These are phyloP conservation scores for Neofusicoccum kwambonambiense DNA, from an alignment of 2,329 filamentous ascomycete species.

Conservation along the genomic window DNA sequence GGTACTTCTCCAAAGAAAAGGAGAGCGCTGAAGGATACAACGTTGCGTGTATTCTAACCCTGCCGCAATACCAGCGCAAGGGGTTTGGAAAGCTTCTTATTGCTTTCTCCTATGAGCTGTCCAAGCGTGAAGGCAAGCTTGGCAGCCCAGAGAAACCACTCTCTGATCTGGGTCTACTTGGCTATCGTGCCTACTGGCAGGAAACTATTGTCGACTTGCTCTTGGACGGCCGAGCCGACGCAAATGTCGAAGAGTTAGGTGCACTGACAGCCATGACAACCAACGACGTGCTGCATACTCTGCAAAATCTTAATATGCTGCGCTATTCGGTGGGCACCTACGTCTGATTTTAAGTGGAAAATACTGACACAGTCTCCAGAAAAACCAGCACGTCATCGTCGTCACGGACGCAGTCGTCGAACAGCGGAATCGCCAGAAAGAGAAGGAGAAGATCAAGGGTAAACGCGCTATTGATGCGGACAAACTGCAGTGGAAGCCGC, in stretches of 20 bases:
- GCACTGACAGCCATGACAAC: conserved; percentile 88
- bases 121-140: conserved; percentile 90
- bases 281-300: conserved; percentile 89
- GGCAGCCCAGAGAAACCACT: conserved; percentile 96
- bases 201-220: conserved; percentile 89
- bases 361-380: conserved; percentile 39
- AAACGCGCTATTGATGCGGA: conserved; percentile 74
- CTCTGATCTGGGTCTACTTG: conserved; percentile 86
- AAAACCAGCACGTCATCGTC: conserved; percentile 95
- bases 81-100: conserved; percentile 92
- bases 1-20: conserved; percentile 99
- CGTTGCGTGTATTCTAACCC: conserved; percentile 92
- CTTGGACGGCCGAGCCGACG: conserved; percentile 65
- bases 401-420: conserved; percentile 78
- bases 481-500: conserved; percentile 90
- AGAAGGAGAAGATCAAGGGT: conserved; percentile 77
- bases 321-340: conserved; percentile 66
- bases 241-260: conserved; percentile 84
- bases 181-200: conserved; percentile 97
- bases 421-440: conserved; percentile 66
- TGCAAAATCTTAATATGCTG: conserved; percentile 93
- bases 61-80: conserved; percentile 94
- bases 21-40: conserved; percentile 97
- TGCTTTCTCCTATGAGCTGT: conserved; percentile 95
- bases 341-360: neutral